Conservation (phyloP, 1,139 yeast genomes). For the Pneumocystis sp. region DNA sequence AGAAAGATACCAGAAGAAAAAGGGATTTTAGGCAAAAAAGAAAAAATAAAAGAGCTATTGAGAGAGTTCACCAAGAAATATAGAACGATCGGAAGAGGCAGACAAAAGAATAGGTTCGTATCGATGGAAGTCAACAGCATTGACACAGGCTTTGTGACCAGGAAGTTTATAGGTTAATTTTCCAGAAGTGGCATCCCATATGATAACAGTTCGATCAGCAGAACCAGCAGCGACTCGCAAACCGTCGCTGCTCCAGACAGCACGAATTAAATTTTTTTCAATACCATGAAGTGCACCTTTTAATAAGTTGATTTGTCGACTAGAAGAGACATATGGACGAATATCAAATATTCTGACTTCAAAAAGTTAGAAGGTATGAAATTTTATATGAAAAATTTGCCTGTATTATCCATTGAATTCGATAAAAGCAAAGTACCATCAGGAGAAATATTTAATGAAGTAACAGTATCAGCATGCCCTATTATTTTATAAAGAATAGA, state of each 20-base stretch:
- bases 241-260: slow-evolving; percentile 31
- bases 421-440: slow-evolving; percentile 37
- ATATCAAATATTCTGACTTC: slow-evolving; percentile 41
- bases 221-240: slow-evolving; percentile 42
- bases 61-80: background rate
- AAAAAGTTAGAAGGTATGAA: background rate
- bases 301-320: slow-evolving; percentile 33
- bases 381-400: background rate
- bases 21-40: background rate
- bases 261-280: slow-evolving; percentile 40
- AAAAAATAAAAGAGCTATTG: background rate
- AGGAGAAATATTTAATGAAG: slow-evolving; percentile 38
- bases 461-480: slow-evolving; percentile 37
- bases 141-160: slow-evolving; percentile 50
- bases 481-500: slow-evolving; percentile 25
- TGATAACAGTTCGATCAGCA: slow-evolving; percentile 41
- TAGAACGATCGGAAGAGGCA: background rate
- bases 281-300: slow-evolving; percentile 44
- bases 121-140: slow-evolving; percentile 36
- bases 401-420: slow-evolving; percentile 41
- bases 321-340: slow-evolving; percentile 29
- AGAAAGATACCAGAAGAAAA: background rate
- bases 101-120: slow-evolving; percentile 16
- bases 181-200: slow-evolving; percentile 48
- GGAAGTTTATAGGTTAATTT: slow-evolving; percentile 33